These are phyloP conservation scores for Mortierella sp. DNA, from an alignment of 371 early-diverging fungal genomes.

Conservation along the genomic window DNA sequence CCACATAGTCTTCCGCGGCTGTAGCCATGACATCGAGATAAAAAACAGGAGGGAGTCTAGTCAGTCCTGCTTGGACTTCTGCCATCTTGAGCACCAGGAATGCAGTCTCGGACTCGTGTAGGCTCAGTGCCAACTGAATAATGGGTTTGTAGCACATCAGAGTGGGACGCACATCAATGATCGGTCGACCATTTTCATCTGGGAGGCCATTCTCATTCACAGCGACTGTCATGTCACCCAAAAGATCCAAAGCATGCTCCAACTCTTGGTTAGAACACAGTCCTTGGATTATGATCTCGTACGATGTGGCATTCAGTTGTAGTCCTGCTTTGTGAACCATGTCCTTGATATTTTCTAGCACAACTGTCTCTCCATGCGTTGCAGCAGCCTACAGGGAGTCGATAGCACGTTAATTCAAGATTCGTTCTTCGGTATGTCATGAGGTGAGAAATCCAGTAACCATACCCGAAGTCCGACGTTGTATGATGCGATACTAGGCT, in stretches of 20 bases:
- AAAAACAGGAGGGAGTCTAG: constrained; percentile 56
- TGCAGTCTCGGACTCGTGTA: constrained; percentile 56
- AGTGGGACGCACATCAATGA: constrained; percentile 52
- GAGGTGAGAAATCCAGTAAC: background rate
- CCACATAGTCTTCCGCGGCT: constrained; percentile 56
- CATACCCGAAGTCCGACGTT: constrained; percentile 47
- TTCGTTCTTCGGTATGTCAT: no score
- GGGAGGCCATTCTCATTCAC: constrained; percentile 56
- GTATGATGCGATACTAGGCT: constrained; percentile 49
- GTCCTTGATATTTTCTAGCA: constrained; percentile 36
- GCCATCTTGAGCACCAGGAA: constrained; percentile 63
- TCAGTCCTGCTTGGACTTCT: constrained; percentile 55
- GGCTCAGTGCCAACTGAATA: constrained; percentile 55
- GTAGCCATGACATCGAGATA: constrained; percentile 62
- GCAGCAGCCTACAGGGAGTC: constrained; percentile 46
- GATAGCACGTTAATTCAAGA: no score
- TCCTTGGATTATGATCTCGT: constrained; percentile 59
- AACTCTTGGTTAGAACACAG: constrained; percentile 54
- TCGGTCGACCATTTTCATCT: constrained; percentile 43
- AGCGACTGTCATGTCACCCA: constrained; percentile 56
- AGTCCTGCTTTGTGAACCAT: constrained; percentile 56
- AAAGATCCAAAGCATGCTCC: constrained; percentile 59
- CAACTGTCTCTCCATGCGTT: constrained; percentile 26
- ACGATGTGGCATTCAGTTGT: constrained; percentile 49
- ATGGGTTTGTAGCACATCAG: constrained; percentile 52